Evolutionary conservation across 2,329 filamentous ascomycete genomes (phyloP).

Genomic region (Monascus ruber): DNA sequence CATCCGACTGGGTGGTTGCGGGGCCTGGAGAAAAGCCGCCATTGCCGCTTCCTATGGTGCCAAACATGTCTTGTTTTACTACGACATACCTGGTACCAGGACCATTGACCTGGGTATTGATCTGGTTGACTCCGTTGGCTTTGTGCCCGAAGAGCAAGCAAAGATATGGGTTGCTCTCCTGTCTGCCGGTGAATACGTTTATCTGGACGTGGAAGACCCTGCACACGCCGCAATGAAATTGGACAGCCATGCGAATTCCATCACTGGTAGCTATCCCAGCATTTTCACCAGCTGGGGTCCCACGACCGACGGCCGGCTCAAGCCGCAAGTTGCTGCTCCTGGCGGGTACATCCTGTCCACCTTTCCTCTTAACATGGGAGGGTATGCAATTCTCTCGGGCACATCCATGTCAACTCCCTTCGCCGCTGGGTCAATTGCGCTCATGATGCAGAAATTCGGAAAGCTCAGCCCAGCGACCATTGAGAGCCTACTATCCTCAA

Average conservation of each 20-base stretch:
- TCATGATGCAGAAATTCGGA: slow-evolving; percentile 17
- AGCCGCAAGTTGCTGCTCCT: slow-evolving; percentile 3
- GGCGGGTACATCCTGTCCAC: slow-evolving; percentile 43
- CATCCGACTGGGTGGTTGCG: slow-evolving; percentile 48
- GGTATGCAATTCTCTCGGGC: slow-evolving; percentile 43
- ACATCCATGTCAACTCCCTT: slow-evolving; percentile 52
- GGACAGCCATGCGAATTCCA: slow-evolving; percentile 6
- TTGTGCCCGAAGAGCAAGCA: slow-evolving; percentile 6
- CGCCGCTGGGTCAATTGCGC: slow-evolving; percentile 37
- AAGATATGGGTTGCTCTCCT: slow-evolving; percentile 6
- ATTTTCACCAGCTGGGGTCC: slow-evolving; percentile 11
- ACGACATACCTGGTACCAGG: slow-evolving; percentile 25
- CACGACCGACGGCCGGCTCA: slow-evolving; percentile 4
- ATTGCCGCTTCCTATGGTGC: slow-evolving; percentile 46
- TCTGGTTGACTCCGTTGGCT: slow-evolving; percentile 5
- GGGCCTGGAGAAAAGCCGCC: slow-evolving; percentile 43
- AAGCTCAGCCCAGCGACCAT: slow-evolving; percentile 14
- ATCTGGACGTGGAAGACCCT: slow-evolving; percentile 7
- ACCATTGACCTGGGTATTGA: slow-evolving; percentile 1
- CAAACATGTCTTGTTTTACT: slow-evolving; percentile 52
- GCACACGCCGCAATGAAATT: slow-evolving; percentile 4
- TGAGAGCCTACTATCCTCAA: slow-evolving; percentile 13
- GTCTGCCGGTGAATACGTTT: slow-evolving; percentile 4
- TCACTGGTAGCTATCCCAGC: slow-evolving; percentile 9
- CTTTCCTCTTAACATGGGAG: slow-evolving; percentile 34